These are phyloP conservation scores for Clavulina sp. DNA, from an alignment of 768 basidiomycete genomes.

Conservation along the genomic window DNA sequence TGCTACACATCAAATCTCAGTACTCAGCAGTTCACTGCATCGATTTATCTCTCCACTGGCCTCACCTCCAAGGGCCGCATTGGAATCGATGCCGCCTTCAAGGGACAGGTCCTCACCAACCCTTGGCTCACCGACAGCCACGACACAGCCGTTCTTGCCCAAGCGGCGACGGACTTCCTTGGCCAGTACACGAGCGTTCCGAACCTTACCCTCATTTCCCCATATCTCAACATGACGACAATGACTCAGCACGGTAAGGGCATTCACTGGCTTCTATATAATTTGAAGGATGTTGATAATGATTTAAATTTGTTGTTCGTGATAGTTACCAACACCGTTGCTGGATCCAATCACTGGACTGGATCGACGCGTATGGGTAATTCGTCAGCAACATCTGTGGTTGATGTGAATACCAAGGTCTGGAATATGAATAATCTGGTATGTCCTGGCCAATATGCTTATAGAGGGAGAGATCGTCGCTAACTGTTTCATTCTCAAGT, in stretches of 20 bases:
- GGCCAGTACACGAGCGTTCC: slow-evolving; percentile 27
- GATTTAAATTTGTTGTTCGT: slow-evolving; percentile 20
- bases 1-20: slow-evolving; percentile 28
- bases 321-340: slow-evolving; percentile 19
- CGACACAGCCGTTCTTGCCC: slow-evolving; percentile 35
- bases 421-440: slow-evolving; percentile 29
- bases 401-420: slow-evolving; percentile 42
- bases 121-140: slow-evolving; percentile 43
- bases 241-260: slow-evolving; percentile 32
- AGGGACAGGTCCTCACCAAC: slow-evolving; percentile 31
- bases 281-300: not conserved
- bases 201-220: slow-evolving; percentile 37
- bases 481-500: slow-evolving; percentile 12
- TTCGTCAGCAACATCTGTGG: slow-evolving; percentile 25
- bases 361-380: slow-evolving; percentile 34
- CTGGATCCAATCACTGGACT: slow-evolving; percentile 48
- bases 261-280: not conserved
- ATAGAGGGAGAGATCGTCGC: not conserved
- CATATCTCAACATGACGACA: slow-evolving; percentile 36
- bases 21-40: slow-evolving; percentile 44
- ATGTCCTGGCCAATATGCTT: not conserved
- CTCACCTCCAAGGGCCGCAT: slow-evolving; percentile 45
- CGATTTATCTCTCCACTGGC: slow-evolving; percentile 35
- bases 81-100: slow-evolving; percentile 33
- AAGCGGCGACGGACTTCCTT: slow-evolving; percentile 33